Conservation (phyloP, 768 basidiomycete genomes). For the Macrolepiota dolichaula region DNA sequence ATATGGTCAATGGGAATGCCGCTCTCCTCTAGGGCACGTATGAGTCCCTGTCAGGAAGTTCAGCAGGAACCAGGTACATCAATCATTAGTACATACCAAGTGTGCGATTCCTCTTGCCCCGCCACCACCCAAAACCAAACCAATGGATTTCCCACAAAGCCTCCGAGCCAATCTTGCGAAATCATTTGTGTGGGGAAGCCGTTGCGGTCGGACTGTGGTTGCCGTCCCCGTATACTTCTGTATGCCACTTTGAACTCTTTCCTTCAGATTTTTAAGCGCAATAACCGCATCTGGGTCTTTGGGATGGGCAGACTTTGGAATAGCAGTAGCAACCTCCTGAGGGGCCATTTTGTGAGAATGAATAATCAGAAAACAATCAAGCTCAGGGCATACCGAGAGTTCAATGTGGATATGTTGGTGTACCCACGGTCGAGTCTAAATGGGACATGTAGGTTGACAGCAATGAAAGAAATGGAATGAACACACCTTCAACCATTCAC, state of each 20-base stretch:
- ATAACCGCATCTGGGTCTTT: slow-evolving; percentile 87
- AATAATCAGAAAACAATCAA: neutral
- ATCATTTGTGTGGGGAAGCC: slow-evolving; percentile 83
- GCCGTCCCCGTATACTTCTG: slow-evolving; percentile 77
- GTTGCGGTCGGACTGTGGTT: slow-evolving; percentile 62
- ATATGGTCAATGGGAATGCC: slow-evolving; percentile 94
- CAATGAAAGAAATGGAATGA: neutral
- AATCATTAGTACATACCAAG: slow-evolving; percentile 25
- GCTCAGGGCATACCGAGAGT: slow-evolving; percentile 49
- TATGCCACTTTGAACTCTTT: slow-evolving; percentile 86
- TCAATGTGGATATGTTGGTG: slow-evolving; percentile 97
- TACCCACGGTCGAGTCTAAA: slow-evolving; percentile 89
- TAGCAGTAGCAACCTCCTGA: slow-evolving; percentile 68
- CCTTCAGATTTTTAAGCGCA: slow-evolving; percentile 89
- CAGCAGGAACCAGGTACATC: slow-evolving; percentile 3
- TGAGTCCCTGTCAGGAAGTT: slow-evolving; percentile 63
- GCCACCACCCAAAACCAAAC: slow-evolving; percentile 94
- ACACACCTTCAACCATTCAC: slow-evolving; percentile 89
- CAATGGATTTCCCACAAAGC: slow-evolving; percentile 90
- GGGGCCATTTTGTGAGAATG: neutral
- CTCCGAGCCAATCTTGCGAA: slow-evolving; percentile 89
- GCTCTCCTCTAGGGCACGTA: slow-evolving; percentile 88
- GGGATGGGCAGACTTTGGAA: slow-evolving; percentile 53
- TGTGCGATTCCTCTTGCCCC: slow-evolving; percentile 76
- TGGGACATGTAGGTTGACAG: neutral